Base-by-base conservation (phyloP, 2,329 filamentous ascomycete species). In the Cytospora schulzeri region DNA sequence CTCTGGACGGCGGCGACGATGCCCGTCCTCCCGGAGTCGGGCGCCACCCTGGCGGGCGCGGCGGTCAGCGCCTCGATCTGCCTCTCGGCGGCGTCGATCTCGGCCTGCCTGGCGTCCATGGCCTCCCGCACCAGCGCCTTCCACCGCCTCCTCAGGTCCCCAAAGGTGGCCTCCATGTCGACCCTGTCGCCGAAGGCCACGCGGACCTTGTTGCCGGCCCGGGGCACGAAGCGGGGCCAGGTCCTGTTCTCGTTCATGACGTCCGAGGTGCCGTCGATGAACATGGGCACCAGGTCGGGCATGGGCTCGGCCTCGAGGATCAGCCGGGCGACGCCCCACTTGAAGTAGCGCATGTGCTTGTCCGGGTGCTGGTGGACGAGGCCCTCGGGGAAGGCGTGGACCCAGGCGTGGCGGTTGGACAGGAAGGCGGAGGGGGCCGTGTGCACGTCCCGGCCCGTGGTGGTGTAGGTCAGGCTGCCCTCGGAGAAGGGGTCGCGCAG, bases 361-460 rank as follows among this genome's bases (percentile, higher is more conserved):
- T 88, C 81, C 1, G 90, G 85, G 69, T 92, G 88, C 78, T 99
- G 95, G 76, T 98, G 93, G 54, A 97, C 92, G 76, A 91, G 92
- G 56, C 93, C 95, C 78, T 99, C 95, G 15, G 95, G 95, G 76
- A 98, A 98, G 62, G 98, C 90, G 76, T 99, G 95, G 4, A 99
- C 81, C 95, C 95, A 99, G 53, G 87, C 86, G 75, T 91, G 85
- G 54, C 86, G 87, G 71, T 92, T 88, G 68, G 78, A 83, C 2
- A 85, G 76, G 74, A 91, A 93, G 56, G 88, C 85, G 1, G 92
- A 88, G 1, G 93, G 92, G 0, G 91, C 85, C 0, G 84, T 80
- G 74, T 92, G 91, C 45, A 76, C 78, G 76, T 94, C 91, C 19
- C 71, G 70, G 52, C 87, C 88, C 63, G 84, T 88, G 4, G 91